A percentile compares a stretch with the other conserved stretches of the same genome.
phyloP scores from a whole-genome alignment of 192 early-diverging fungal species.

The Entrophospora sp. region DNA sequence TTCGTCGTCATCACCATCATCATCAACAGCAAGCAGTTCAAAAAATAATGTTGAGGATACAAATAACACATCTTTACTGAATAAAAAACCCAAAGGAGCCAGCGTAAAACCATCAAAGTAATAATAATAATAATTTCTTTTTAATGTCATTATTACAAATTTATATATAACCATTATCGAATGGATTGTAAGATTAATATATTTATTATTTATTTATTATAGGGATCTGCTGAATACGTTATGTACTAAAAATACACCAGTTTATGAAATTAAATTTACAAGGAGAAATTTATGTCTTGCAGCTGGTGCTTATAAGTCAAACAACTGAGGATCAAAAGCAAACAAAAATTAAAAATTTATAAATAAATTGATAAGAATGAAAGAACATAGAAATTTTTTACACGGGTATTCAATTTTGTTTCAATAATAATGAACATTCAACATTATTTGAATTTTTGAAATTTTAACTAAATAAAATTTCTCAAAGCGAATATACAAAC shows the following conservation, averaged over 20 bases:
- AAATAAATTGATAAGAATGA: too few relatives aligned
- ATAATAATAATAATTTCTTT: neutral
- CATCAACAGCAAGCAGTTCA: neutral
- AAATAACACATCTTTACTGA: neutral
- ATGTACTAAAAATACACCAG: slow-evolving; percentile 86
- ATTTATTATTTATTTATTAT: neutral
- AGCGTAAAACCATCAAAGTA: neutral
- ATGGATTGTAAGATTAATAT: neutral
- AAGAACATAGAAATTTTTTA: too few relatives aligned
- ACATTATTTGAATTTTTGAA: too few relatives aligned
- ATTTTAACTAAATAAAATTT: too few relatives aligned
- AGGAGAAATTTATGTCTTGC: slow-evolving; percentile 79
- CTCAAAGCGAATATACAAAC: too few relatives aligned
- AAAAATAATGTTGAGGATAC: neutral
- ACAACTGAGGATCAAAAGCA: neutral
- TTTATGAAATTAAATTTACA: too few relatives aligned
- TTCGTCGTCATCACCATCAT: too few relatives aligned
- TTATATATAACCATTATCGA: neutral
- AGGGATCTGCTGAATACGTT: slow-evolving; percentile 63
- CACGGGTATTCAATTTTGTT: too few relatives aligned
- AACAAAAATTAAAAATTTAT: too few relatives aligned
- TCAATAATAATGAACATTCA: too few relatives aligned
- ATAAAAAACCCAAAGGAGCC: neutral
- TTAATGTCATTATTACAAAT: neutral
- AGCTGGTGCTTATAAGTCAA: slow-evolving; percentile 57